Percentiles rank a stretch among this genome's conserved stretches.
Conservation (phyloP, 306 rosid species). For the Castanopsis chinensis region DNA sequence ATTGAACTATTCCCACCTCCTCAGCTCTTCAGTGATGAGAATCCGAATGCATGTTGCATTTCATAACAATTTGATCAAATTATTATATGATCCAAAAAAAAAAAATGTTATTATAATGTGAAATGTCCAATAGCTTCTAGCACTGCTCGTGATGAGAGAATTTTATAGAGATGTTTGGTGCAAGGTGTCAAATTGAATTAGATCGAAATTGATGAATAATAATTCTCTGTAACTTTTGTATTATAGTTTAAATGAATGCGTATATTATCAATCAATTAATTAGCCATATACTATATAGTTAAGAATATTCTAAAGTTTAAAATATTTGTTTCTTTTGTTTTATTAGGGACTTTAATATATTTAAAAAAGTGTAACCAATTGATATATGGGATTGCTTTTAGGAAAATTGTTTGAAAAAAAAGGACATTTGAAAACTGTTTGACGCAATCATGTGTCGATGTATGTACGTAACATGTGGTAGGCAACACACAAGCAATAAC, state of each 20-base stretch:
- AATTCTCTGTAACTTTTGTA: constrained; percentile 29
- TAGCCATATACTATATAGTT: neutral
- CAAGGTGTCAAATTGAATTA: constrained; percentile 19
- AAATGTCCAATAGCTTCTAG: neutral
- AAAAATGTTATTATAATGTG: neutral
- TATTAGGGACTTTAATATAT: neutral
- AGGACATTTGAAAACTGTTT: neutral
- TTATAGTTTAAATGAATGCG: neutral
- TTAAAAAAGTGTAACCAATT: neutral
- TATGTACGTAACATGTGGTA: neutral
- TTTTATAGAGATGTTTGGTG: constrained; percentile 35
- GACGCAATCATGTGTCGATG: neutral
- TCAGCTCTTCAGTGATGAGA: constrained; percentile 94
- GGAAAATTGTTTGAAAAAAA: neutral
- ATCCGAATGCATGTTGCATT: constrained; percentile 91
- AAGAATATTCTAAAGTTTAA: neutral
- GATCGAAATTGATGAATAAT: constrained; percentile 19
- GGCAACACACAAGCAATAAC: neutral
- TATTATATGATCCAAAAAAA: no score
- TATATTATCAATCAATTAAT: neutral
- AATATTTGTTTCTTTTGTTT: neutral
- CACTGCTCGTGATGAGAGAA: constrained; percentile 18
- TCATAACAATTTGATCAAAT: constrained; percentile 24
- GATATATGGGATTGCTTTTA: constrained; percentile 15
- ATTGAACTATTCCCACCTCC: constrained; percentile 80